Base-by-base conservation (phyloP, 805 yeast genomes). In the Metschnikowia orientalis region DNA sequence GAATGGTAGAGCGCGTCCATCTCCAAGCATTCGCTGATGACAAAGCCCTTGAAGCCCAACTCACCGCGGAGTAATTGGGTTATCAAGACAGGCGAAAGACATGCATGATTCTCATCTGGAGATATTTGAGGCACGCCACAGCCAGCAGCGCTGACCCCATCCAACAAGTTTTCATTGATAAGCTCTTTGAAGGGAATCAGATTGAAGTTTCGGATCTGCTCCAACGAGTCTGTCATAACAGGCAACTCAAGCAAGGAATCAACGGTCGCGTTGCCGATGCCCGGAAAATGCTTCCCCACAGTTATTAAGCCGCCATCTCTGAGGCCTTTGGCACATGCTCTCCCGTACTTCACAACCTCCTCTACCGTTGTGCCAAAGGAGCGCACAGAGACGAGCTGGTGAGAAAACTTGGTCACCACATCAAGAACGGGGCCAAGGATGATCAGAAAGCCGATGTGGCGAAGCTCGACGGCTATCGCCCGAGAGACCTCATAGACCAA, bases 221-320 rank as follows among this genome's bases (percentile, higher is more conserved):
- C 73, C 17, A 71, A 54, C 3, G 76, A 63, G 32, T 77, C 82
- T 3, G 71, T 62, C 49, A 77, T 69, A 67, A 75, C 72, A 5
- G 81, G 81, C 18, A 76, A 50, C 37, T 77, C 81, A 26, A 75
- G 54, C 23, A 75, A 53, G 3, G 76, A 67, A 46, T 77, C 80
- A 5, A 77, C 77, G 13, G 69, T 64, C 1, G 81, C 80, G 34
- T 72, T 71, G 3, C 82, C 82, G 32, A 74, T 75, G 1, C 84
- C 84, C 0, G 84, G 84, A 45, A 77, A 77, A 53, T 78, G 82
- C 45, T 77, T 77, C 0, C 80, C 82, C 37, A 76, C 69, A 2
- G 75, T 64, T 22, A 70, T 50, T 8, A 77, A 48, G 1, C 80
- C 79, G 8, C 77, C 79, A 26, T 64, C 73, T 32, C 61, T 61